Evolutionary conservation across 2,329 filamentous ascomycete genomes (phyloP).

Genomic region (Pseudopyrenochaeta lycopersici): DNA sequence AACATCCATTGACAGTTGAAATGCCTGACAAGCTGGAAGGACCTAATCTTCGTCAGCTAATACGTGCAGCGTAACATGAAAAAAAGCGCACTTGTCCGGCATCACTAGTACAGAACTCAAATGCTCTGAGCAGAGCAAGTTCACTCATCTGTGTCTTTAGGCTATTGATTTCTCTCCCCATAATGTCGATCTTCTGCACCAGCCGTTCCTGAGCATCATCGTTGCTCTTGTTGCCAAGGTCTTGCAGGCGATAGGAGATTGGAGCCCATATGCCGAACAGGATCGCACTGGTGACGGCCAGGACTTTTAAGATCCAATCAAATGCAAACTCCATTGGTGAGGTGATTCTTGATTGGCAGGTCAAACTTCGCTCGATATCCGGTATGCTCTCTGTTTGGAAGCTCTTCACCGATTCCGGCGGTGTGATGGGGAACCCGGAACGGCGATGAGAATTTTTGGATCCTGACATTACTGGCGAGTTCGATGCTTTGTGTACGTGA

Average conservation of each 20-base stretch:
- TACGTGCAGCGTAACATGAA: not conserved
- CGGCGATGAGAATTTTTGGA: no score
- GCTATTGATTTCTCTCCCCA: not conserved
- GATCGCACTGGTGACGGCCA: constrained; percentile 10
- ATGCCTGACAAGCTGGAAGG: not conserved
- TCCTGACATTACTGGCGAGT: no score
- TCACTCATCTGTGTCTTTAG: not conserved
- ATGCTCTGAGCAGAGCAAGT: not conserved
- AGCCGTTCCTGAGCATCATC: constrained; percentile 1
- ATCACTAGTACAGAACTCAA: not conserved
- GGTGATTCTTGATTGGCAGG: not conserved
- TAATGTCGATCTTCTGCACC: not conserved
- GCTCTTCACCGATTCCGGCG: no score
- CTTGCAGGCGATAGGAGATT: constrained; percentile 9
- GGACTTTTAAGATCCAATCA: constrained; percentile 14
- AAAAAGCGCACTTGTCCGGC: not conserved
- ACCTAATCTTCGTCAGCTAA: not conserved
- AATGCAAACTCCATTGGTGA: constrained; percentile 5
- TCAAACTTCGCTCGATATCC: no score
- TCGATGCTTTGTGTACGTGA: no score
- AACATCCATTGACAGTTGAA: not conserved
- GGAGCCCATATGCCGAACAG: constrained; percentile 19
- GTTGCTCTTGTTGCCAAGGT: constrained; percentile 6
- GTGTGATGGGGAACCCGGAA: no score
- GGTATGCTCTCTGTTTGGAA: no score